Evolutionary conservation across 345 rosid species (phyloP).

Genomic region (Eucalyptus urophylla): DNA sequence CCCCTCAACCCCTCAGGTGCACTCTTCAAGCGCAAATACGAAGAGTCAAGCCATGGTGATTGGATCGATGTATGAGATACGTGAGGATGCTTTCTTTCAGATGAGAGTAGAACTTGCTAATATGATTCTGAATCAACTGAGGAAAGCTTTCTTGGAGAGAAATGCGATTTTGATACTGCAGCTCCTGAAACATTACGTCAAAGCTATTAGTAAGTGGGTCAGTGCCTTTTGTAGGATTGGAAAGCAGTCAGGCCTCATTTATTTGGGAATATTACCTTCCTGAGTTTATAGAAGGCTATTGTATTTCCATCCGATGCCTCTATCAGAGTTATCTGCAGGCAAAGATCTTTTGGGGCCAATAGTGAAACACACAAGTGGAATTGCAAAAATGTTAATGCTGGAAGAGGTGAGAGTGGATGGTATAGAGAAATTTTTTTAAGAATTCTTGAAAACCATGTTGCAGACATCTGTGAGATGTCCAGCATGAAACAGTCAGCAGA

Average conservation of each 20-base stretch:
- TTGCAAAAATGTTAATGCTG: conserved; percentile 23
- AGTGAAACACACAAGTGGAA: conserved; percentile 10
- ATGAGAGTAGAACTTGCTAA: conserved; percentile 18
- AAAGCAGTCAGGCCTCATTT: conserved; percentile 38
- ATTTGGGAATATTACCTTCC: conserved; percentile 30
- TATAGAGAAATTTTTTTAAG: conserved; percentile 36
- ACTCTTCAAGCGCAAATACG: conserved; percentile 6
- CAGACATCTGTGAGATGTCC: conserved; percentile 42
- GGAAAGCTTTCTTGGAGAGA: conserved; percentile 26
- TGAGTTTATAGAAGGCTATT: conserved; percentile 75
- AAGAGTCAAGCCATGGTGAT: conserved; percentile 5
- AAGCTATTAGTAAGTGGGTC: conserved; percentile 20
- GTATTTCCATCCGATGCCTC: conserved; percentile 40
- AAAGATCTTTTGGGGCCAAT: conserved; percentile 11
- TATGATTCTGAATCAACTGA: conserved; percentile 13
- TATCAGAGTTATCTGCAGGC: conserved; percentile 44
- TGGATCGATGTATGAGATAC: conserved; percentile 65
- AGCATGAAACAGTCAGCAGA: conserved; percentile 21
- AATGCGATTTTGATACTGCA: conserved; percentile 17
- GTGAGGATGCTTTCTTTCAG: conserved; percentile 61
- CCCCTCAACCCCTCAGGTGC: conserved; percentile 23
- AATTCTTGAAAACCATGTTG: conserved; percentile 71
- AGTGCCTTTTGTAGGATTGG: conserved; percentile 20
- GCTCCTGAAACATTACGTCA: conserved; percentile 15
- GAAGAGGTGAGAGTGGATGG: conserved; percentile 63